Evolutionary conservation across 1,139 yeast species (phyloP).

Genomic region (Maudiozyma humilis): DNA sequence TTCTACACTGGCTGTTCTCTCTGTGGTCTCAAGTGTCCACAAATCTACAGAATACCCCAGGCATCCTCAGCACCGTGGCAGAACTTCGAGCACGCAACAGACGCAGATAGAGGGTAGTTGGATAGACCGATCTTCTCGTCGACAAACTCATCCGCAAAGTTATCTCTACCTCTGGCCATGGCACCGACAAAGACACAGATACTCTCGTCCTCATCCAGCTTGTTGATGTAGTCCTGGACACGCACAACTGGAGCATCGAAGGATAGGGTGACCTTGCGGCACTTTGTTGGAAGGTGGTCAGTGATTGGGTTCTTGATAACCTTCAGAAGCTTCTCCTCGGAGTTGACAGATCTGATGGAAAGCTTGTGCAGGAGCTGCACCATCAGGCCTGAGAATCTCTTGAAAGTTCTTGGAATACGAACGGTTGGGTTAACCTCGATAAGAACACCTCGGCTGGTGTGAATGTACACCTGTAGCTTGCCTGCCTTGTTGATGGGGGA

Average conservation of each 20-base stretch:
- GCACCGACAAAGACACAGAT: conserved; percentile 98
- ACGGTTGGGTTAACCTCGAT: conserved; percentile 94
- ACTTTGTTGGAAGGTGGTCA: conserved; percentile 91
- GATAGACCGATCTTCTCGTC: conserved; percentile 96
- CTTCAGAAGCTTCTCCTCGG: conserved; percentile 85
- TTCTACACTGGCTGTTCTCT: too few relatives aligned
- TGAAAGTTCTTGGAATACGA: conserved; percentile 95
- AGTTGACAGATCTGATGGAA: conserved; percentile 86
- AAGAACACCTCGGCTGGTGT: conserved; percentile 88
- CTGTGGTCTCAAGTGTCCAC: neutral
- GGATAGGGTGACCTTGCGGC: conserved; percentile 88
- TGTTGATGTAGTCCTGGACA: conserved; percentile 80
- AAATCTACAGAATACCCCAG: conserved; percentile 61
- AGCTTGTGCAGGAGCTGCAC: conserved; percentile 89
- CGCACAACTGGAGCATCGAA: conserved; percentile 83
- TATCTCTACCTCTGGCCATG: conserved; percentile 97
- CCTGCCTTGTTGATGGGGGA: conserved; percentile 98
- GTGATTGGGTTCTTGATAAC: conserved; percentile 96
- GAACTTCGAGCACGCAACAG: conserved; percentile 96
- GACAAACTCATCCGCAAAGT: conserved; percentile 91
- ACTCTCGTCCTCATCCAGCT: conserved; percentile 80
- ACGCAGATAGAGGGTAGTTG: conserved; percentile 90
- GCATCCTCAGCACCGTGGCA: conserved; percentile 99
- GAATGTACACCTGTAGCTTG: conserved; percentile 88
- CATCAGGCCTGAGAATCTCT: conserved; percentile 95